phyloP scores from a whole-genome alignment of 2,329 filamentous ascomycete genomes.

The Pyricularia grisea region DNA sequence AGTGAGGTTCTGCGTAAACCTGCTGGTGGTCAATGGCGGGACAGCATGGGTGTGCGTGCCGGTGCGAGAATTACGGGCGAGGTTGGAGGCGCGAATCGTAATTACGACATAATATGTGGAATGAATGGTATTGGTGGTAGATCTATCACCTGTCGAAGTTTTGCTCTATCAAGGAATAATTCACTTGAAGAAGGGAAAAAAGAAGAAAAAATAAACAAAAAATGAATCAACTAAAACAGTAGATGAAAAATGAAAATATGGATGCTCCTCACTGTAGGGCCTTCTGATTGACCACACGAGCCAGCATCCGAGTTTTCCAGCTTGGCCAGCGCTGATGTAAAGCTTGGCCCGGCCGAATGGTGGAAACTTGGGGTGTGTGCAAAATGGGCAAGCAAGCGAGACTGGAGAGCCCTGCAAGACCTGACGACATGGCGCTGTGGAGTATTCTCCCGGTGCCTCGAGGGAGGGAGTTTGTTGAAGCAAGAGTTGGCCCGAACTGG shows the following conservation, averaged over 20 bases:
- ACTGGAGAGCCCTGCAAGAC: background rate
- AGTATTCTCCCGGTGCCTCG: background rate
- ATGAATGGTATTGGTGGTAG: background rate
- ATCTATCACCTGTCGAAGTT: background rate
- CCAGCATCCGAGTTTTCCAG: background rate
- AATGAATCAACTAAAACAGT: background rate
- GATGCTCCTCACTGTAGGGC: conserved; percentile 6
- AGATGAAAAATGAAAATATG: background rate
- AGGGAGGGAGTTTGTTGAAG: background rate
- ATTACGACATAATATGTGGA: background rate
- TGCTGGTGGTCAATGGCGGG: background rate
- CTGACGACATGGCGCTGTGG: background rate
- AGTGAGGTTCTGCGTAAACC: background rate
- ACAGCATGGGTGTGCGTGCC: background rate
- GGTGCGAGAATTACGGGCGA: background rate
- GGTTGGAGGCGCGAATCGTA: background rate
- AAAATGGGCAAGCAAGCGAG: background rate
- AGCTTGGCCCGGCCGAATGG: background rate
- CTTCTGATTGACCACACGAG: background rate
- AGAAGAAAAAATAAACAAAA: background rate
- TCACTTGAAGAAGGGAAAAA: background rate
- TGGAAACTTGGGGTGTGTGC: background rate
- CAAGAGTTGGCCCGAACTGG: background rate
- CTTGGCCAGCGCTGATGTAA: background rate
- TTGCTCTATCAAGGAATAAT: background rate